Conservation (phyloP, 805 yeast species). For the Metschnikowia peoriensis region DNA sequence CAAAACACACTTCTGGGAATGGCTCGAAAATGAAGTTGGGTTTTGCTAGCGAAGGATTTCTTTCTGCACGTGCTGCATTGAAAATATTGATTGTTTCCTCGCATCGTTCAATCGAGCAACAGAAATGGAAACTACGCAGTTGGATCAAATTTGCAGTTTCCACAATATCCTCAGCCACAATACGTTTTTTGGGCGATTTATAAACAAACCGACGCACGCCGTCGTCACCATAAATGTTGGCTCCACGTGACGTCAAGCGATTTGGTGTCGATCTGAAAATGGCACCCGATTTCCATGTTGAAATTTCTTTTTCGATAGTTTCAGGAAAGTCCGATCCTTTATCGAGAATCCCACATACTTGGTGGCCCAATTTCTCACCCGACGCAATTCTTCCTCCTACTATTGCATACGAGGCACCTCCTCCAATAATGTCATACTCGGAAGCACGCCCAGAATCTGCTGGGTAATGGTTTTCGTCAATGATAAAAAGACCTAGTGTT, state of each 20-base stretch:
- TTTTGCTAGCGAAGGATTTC: background rate
- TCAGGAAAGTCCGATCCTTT: constrained; percentile 76
- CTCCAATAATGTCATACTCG: constrained; percentile 67
- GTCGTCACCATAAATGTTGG: constrained; percentile 66
- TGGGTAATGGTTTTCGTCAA: constrained; percentile 76
- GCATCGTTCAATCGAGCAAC: constrained; percentile 70
- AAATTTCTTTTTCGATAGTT: constrained; percentile 41
- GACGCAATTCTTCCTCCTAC: constrained; percentile 67
- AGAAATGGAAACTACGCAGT: constrained; percentile 57
- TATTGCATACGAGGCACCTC: constrained; percentile 83
- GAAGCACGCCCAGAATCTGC: constrained; percentile 29
- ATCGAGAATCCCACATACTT: constrained; percentile 72
- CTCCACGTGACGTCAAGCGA: constrained; percentile 76
- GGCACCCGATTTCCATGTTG: constrained; percentile 61
- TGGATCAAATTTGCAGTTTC: constrained; percentile 33
- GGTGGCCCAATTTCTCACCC: constrained; percentile 30
- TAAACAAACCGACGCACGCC: constrained; percentile 60
- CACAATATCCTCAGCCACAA: constrained; percentile 54
- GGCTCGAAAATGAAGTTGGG: constrained; percentile 81
- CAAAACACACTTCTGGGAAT: constrained; percentile 68
- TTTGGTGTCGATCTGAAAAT: constrained; percentile 49
- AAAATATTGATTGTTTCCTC: constrained; percentile 42
- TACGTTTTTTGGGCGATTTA: constrained; percentile 56
- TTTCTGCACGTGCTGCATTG: constrained; percentile 1
- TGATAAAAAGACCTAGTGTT: constrained; percentile 84